phyloP scores from a whole-genome alignment of 139 green algal species.

The Micromonas pusilla region DNA sequence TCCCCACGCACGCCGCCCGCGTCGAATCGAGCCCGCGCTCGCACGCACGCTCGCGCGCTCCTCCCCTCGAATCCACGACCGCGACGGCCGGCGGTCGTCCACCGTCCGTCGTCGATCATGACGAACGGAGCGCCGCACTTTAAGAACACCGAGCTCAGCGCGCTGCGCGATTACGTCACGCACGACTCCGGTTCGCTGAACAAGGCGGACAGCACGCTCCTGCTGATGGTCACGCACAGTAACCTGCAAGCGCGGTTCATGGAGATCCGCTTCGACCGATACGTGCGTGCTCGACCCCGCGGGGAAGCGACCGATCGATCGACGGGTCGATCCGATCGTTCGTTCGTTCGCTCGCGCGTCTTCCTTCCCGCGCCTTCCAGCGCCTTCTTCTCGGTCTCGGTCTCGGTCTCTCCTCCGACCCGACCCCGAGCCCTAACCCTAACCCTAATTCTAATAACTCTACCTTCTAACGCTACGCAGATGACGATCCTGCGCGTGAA shows the following conservation, averaged over 20 bases:
- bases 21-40: too few relatives aligned
- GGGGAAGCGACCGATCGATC: too few relatives aligned
- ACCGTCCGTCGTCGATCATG: too few relatives aligned
- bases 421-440: not conserved
- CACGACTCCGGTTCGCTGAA: not conserved
- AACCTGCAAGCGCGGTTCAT: conserved; percentile 86
- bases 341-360: too few relatives aligned
- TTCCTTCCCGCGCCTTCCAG: too few relatives aligned
- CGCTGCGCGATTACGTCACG: conserved; percentile 36
- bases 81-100: too few relatives aligned
- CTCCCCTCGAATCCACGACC: too few relatives aligned
- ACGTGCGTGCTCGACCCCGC: conserved; percentile 37
- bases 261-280: conserved; percentile 84
- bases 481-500: conserved; percentile 76
- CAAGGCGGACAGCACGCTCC: conserved; percentile 67
- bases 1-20: too few relatives aligned
- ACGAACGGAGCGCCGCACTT: too few relatives aligned
- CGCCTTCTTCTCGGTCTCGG: too few relatives aligned
- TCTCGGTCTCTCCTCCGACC: not conserved
- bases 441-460: not conserved
- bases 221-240: conserved; percentile 80
- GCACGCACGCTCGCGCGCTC: too few relatives aligned
- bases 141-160: conserved; percentile 12
- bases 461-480: conserved; percentile 50
- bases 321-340: too few relatives aligned